Base-by-base conservation (phyloP, 2,329 filamentous ascomycete species). In the Alternaria sp. region DNA sequence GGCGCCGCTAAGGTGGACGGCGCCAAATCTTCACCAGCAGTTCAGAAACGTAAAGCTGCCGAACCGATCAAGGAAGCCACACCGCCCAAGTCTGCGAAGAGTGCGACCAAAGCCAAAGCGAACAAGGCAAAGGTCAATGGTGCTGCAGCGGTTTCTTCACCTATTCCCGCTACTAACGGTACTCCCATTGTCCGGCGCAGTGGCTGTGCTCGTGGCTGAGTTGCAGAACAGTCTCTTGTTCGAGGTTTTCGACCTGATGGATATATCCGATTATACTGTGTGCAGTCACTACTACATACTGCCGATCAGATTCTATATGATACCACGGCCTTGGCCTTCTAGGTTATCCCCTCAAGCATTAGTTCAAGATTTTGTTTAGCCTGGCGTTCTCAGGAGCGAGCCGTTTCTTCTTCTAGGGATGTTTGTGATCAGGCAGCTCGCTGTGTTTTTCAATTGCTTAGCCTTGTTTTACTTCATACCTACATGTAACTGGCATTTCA, bases 141-240 rank as follows among this genome's bases (percentile, higher is more conserved):
- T 34, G 56, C 60, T n/a, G 39, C 54, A 29, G 48, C 31, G 17
- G 36, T 51, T 21, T 51, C 60, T 8, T 50, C 58, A 26, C 61
- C 69, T 17, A 69, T 60, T 39, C 61, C 64, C 8, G 57, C 45
- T 23, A 53, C 55, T 5, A 70, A 69, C 39, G 65, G 62, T 26
- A 55, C 60, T 10, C 53, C 54, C 2, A 44, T 59, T 13, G 60
- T 66, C 21, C 65, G 69, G 49, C 66, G 69, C 33, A 72, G 69
- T 55, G 61, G 56, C 11, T 66, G 69, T 10, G 62, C 60, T 34
- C 60, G 65, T 17, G 51, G 54, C 33, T 68, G 46, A 67, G 37
- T 13, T 21, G 21, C 17, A 26, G 13, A 52, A 29, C 17, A 14
- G 14, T 36, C 10, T 28, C 17, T 46, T 34, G 34, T 39, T 39